Base-by-base conservation (phyloP, 228 moss, liverwort and hornwort species). In the Sphagnum fallax region DNA sequence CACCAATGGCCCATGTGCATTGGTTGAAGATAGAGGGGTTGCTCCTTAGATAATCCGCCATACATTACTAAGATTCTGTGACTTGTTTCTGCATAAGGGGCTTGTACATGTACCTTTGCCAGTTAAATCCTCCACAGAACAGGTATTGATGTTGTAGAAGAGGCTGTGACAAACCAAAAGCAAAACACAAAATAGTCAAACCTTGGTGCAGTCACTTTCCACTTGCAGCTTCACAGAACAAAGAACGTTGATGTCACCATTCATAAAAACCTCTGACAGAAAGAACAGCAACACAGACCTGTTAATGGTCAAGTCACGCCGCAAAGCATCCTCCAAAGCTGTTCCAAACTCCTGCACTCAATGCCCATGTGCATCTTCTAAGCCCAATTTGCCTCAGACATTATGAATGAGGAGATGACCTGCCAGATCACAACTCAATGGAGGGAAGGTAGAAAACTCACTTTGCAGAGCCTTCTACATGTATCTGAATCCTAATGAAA, bases 281-380 rank as follows among this genome's bases (percentile, higher is more conserved):
- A 8, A 64, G 55, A 55, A 55, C 1, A 1, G 55, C 12, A 55
- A 12, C 47, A 6, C 12, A 9, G 66, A 97, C 93, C 93, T 97
- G 77, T 97, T 97, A 63, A 97, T 91, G 5, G 93, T 97, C 73
- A 93, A 80, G 74, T 97, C 93, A 18, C 93, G 85, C 62, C 97
- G 83, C 50, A 83, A 74, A 9, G 97, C 97, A 83, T 97, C 93
- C 80, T 97, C 82, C 79, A 88, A 73, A 10, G 97, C 86, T 8
- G 91, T 90, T 75, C 93, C 97, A 82, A 95, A 95, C 74, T 90
- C 87, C 91, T 91, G 79, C 67, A 53, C 16, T 15, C 60, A 62
- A n/a, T 61, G 52, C 13, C 51, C 47, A 32, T 32, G 32, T 32
- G 32, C 11, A 62, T 32, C 32, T 32, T 32, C 2, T 32, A 32